phyloP scores from a whole-genome alignment of 1,284 basidiomycete species.

The Xerocomus alliaceus region DNA sequence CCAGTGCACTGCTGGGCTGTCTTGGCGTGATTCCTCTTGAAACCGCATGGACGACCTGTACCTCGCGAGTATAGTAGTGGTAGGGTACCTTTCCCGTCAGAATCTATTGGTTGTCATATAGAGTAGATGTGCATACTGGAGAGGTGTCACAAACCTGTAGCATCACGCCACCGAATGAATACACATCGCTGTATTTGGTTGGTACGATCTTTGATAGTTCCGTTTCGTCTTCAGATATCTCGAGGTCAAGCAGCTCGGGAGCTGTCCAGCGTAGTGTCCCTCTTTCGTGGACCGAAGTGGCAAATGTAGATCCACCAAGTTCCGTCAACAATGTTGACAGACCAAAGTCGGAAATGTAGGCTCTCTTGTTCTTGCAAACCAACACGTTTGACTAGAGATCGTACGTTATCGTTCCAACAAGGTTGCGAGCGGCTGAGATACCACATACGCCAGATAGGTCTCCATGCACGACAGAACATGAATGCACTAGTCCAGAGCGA shows the following conservation, averaged over 20 bases:
- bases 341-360: constrained; percentile 26
- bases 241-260: constrained; percentile 21
- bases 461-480: constrained; percentile 31
- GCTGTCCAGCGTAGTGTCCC: constrained; percentile 29
- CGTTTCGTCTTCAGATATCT: constrained; percentile 13
- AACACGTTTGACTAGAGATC: constrained; percentile 26
- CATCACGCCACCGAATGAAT: constrained; percentile 28
- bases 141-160: constrained; percentile 18
- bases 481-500: constrained; percentile 26
- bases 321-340: constrained; percentile 28
- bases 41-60: constrained; percentile 13
- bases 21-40: constrained; percentile 13
- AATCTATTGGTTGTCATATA: neutral
- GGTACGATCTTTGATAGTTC: constrained; percentile 2
- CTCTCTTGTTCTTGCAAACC: constrained; percentile 12
- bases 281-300: constrained; percentile 16
- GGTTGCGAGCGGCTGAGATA: too few species aligned
- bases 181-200: constrained; percentile 15
- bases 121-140: neutral
- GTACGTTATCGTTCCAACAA: neutral
- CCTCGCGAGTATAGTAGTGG: constrained; percentile 15
- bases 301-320: constrained; percentile 17
- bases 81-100: constrained; percentile 22
- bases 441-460: constrained; percentile 34
- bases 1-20: constrained; percentile 8